Conservation (phyloP, 768 basidiomycete genomes). For the Bullera alba region DNA sequence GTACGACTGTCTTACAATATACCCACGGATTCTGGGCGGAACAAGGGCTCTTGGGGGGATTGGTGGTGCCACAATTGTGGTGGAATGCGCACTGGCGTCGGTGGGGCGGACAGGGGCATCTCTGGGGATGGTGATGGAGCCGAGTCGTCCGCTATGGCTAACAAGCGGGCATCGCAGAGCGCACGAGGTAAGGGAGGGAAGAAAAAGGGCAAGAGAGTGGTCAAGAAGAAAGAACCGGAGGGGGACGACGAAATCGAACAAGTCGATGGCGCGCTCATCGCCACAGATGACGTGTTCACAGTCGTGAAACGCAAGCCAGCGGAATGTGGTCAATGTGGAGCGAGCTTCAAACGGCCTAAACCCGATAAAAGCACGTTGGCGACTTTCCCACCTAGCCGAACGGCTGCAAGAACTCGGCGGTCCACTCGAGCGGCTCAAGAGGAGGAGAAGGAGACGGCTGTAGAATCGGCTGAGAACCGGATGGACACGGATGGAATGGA, state of each 20-base stretch:
- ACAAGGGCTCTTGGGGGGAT: not conserved
- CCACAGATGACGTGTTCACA: not conserved
- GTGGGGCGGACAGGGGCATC: conserved; percentile 3
- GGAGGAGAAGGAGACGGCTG: not conserved
- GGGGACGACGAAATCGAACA: not conserved
- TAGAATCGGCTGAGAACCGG: not conserved
- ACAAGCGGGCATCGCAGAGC: not conserved
- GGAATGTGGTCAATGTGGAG: conserved; percentile 24
- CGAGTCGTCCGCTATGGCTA: not conserved
- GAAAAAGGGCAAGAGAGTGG: not conserved
- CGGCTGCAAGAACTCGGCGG: conserved; percentile 3
- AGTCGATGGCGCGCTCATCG: not conserved
- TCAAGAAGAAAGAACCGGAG: not conserved
- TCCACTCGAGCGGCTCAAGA: not conserved
- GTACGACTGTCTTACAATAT: conserved; percentile 14
- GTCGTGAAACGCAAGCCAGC: conserved; percentile 1
- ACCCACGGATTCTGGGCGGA: conserved; percentile 2
- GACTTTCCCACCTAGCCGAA: conserved; percentile 12
- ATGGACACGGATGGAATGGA: not conserved
- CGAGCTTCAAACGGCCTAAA: conserved; percentile 7
- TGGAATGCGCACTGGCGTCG: conserved; percentile 9
- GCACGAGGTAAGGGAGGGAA: not conserved
- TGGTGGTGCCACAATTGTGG: conserved; percentile 33
- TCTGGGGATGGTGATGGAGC: not conserved
- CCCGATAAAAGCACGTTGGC: conserved; percentile 7